These are phyloP conservation scores for Hansenula sp. DNA, from an alignment of 1,139 yeast species.

Conservation along the genomic window DNA sequence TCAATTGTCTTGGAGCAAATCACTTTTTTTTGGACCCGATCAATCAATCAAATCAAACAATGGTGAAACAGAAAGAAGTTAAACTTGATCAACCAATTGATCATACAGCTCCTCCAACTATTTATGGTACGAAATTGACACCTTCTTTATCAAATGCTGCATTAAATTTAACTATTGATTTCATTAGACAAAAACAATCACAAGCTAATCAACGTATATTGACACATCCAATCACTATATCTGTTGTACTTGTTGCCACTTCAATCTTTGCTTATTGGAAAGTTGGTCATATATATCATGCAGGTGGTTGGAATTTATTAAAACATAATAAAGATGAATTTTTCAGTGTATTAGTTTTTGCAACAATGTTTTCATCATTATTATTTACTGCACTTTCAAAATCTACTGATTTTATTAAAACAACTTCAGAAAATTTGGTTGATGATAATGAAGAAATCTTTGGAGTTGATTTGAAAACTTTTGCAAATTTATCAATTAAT, in stretches of 20 bases:
- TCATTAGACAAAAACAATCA: constrained; percentile 53
- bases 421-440: constrained; percentile 43
- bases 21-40: no score
- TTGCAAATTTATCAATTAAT: constrained; percentile 33
- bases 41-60: constrained; percentile 7
- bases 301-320: constrained; percentile 24
- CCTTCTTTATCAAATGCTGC: constrained; percentile 61
- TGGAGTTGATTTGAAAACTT: constrained; percentile 49
- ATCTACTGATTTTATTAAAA: constrained; percentile 32
- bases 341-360: constrained; percentile 23
- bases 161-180: constrained; percentile 59
- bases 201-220: constrained; percentile 43
- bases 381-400: constrained; percentile 28
- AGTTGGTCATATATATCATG: constrained; percentile 26
- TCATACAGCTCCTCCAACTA: constrained; percentile 42
- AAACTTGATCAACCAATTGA: constrained; percentile 53
- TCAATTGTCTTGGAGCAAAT: no score
- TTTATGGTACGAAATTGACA: constrained; percentile 38
- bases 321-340: constrained; percentile 35
- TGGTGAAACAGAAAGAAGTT: constrained; percentile 38
- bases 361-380: constrained; percentile 20
- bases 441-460: constrained; percentile 44
- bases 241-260: constrained; percentile 22
- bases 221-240: constrained; percentile 40
- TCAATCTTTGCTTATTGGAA: constrained; percentile 25